These are phyloP conservation scores for Chalciporus piperatus DNA, from an alignment of 768 basidiomycete species.

Conservation along the genomic window DNA sequence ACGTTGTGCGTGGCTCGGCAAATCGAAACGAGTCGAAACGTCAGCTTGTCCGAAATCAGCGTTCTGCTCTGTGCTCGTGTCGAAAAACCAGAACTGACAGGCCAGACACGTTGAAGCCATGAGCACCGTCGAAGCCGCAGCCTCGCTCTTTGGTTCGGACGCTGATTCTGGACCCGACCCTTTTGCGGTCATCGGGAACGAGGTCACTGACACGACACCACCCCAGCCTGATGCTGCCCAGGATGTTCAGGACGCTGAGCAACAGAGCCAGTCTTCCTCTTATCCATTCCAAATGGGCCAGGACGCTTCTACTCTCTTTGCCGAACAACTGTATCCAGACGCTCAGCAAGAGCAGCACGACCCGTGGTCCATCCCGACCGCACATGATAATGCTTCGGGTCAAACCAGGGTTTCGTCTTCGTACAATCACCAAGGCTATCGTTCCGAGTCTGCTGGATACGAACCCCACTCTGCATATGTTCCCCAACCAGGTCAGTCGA, in stretches of 20 bases:
- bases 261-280: constrained; percentile 21
- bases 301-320: constrained; percentile 39
- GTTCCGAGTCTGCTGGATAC: constrained; percentile 29
- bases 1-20: not conserved
- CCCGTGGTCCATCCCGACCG: constrained; percentile 25
- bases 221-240: constrained; percentile 12
- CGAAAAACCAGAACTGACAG: constrained; percentile 17
- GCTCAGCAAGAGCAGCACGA: constrained; percentile 24
- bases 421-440: constrained; percentile 30
- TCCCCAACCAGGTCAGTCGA: constrained; percentile 25
- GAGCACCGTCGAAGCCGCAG: constrained; percentile 73
- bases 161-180: constrained; percentile 57
- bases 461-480: constrained; percentile 18
- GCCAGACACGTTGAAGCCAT: constrained; percentile 41
- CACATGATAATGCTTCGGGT: constrained; percentile 12
- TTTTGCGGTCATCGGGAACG: constrained; percentile 57
- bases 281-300: constrained; percentile 32
- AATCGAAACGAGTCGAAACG: constrained; percentile 11
- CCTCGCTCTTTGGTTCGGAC: constrained; percentile 73
- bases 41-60: constrained; percentile 4
- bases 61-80: constrained; percentile 2
- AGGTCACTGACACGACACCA: constrained; percentile 30
- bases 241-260: constrained; percentile 5
- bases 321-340: constrained; percentile 32
- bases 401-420: constrained; percentile 13